Percentiles rank a stretch among this genome's conserved stretches.
These are phyloP conservation scores for Durotheca rogersii DNA, from an alignment of 495 filamentous ascomycete genomes.

Conservation along the genomic window DNA sequence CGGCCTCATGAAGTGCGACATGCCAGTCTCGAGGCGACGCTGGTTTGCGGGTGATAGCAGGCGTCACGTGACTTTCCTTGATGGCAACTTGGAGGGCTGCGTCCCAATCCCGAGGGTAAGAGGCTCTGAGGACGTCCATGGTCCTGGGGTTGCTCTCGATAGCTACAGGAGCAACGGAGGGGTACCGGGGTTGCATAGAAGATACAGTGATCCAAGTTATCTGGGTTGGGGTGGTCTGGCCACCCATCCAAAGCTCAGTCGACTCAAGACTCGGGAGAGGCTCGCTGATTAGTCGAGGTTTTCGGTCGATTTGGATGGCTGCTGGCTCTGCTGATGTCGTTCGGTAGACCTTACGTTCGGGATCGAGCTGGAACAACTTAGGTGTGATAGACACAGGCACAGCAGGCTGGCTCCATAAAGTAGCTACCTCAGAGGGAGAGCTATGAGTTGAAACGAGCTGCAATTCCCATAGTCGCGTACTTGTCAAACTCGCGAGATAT, in stretches of 20 bases:
- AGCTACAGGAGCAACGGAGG: conserved; percentile 17
- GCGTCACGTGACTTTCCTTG: conserved; percentile 10
- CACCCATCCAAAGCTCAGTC: conserved; percentile 35
- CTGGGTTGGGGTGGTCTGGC: conserved; percentile 5
- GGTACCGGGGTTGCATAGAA: conserved; percentile 18
- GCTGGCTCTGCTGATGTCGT: conserved; percentile 35
- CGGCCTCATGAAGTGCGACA: conserved; percentile 37
- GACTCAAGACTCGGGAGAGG: conserved; percentile 36
- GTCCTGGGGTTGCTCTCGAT: conserved; percentile 25
- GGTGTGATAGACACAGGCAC: neutral
- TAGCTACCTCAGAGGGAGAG: neutral
- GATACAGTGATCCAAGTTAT: conserved; percentile 38
- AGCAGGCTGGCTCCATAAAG: conserved; percentile 18
- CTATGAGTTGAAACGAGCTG: neutral
- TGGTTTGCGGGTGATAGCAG: conserved; percentile 13
- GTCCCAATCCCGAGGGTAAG: conserved; percentile 28
- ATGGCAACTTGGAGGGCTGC: conserved; percentile 15
- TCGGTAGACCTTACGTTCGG: conserved; percentile 23
- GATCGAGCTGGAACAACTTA: conserved; percentile 30
- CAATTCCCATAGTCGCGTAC: conserved; percentile 38
- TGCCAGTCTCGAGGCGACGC: conserved; percentile 38
- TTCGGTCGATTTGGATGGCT: conserved; percentile 29
- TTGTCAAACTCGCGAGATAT: conserved; percentile 30
- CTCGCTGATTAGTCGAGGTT: conserved; percentile 24
- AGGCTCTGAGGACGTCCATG: conserved; percentile 22